Percentiles rank a stretch among this genome's conserved stretches.
These are phyloP conservation scores for Paxillus involutus DNA, from an alignment of 768 basidiomycete species.

Conservation along the genomic window DNA sequence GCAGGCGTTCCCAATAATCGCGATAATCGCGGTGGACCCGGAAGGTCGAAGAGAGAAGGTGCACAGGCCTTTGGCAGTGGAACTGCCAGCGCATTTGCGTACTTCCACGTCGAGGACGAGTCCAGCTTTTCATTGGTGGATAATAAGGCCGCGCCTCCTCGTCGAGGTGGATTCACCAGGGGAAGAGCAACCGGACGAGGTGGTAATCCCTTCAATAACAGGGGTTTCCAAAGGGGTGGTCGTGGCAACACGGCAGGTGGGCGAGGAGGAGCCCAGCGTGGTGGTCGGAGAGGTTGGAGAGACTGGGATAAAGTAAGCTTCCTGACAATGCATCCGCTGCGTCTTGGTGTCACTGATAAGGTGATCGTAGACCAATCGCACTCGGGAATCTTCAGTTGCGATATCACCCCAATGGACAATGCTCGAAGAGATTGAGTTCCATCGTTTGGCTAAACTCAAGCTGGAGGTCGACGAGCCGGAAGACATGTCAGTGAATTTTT, in stretches of 20 bases:
- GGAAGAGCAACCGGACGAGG: conserved; percentile 43
- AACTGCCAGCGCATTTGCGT: conserved; percentile 88
- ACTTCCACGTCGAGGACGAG: conserved; percentile 98
- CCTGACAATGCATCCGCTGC: not conserved
- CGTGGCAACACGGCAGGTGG: conserved; percentile 43
- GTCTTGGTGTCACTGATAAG: conserved; percentile 2
- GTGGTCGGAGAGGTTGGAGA: conserved; percentile 85
- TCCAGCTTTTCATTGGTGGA: conserved; percentile 96
- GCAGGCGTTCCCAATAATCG: conserved; percentile 48
- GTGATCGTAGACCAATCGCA: conserved; percentile 62
- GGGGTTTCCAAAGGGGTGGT: conserved; percentile 46
- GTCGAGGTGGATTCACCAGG: conserved; percentile 67
- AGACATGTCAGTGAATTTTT: conserved; percentile 63
- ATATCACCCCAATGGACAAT: conserved; percentile 93
- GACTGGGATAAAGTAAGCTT: conserved; percentile 87
- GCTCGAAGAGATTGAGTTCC: conserved; percentile 96
- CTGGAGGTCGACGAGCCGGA: conserved; percentile 94
- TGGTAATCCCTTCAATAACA: conserved; percentile 32
- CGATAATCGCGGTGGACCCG: conserved; percentile 49
- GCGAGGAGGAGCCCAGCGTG: conserved; percentile 40
- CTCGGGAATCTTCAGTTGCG: conserved; percentile 89
- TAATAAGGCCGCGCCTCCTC: conserved; percentile 70
- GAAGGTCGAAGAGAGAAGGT: conserved; percentile 70
- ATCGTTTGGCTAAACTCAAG: conserved; percentile 84
- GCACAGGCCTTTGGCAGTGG: conserved; percentile 88